A percentile compares a stretch with the other conserved stretches of the same genome.
Evolutionary conservation across 148 eudicot genomes (phyloP).

Genomic region (Cornus kousa): DNA sequence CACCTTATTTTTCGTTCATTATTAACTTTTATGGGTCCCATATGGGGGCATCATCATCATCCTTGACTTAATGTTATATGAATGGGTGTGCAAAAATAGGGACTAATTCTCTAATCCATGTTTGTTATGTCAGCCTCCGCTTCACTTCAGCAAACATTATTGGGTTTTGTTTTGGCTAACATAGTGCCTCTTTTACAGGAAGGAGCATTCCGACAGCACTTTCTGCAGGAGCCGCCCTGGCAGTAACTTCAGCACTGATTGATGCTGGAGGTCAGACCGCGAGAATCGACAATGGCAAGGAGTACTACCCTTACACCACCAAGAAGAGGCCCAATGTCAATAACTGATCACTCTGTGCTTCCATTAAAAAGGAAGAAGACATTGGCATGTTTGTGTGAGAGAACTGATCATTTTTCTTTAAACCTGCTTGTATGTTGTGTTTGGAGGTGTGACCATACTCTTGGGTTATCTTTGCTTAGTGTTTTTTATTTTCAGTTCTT

Average conservation of each 20-base stretch:
- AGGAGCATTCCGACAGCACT: slow-evolving; percentile 73
- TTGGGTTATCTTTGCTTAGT: neutral
- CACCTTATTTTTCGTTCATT: no score
- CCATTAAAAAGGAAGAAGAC: slow-evolving; percentile 11
- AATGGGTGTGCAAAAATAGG: no score
- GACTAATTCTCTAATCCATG: no score
- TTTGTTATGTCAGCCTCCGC: no score
- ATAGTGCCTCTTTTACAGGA: slow-evolving; percentile 33
- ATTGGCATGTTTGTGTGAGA: neutral
- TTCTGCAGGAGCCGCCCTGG: slow-evolving; percentile 85
- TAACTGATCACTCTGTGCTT: slow-evolving; percentile 26
- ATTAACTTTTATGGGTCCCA: no score
- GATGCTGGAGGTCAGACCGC: slow-evolving; percentile 81
- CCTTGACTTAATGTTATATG: no score
- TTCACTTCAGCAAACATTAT: neutral
- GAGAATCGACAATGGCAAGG: slow-evolving; percentile 76
- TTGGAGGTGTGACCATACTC: slow-evolving; percentile 17
- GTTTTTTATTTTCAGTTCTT: slow-evolving; percentile 9
- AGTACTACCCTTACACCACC: slow-evolving; percentile 75
- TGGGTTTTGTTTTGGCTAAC: neutral
- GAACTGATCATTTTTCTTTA: neutral
- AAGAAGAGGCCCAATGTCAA: slow-evolving; percentile 59
- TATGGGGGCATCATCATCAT: no score
- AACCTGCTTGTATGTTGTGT: slow-evolving; percentile 8
- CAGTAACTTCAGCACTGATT: slow-evolving; percentile 71